These are phyloP conservation scores for Cladosporium phlei DNA, from an alignment of 2,329 filamentous ascomycete genomes.

Conservation along the genomic window DNA sequence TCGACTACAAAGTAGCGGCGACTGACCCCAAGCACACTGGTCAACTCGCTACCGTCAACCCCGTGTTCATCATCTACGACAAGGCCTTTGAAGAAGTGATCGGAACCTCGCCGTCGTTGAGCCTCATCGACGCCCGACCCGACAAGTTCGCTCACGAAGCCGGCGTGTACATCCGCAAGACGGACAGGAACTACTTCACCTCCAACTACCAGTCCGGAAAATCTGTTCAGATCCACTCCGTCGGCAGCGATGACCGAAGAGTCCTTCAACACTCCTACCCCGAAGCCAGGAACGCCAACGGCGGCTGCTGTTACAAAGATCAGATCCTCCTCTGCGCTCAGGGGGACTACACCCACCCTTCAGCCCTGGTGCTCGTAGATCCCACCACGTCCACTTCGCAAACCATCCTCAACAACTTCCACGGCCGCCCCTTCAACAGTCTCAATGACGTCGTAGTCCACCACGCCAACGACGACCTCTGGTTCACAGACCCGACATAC, in stretches of 20 bases:
- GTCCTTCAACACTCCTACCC: conserved; percentile 10
- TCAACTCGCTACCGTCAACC: not conserved
- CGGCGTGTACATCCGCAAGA: conserved; percentile 22
- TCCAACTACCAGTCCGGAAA: conserved; percentile 20
- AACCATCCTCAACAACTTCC: conserved; percentile 52
- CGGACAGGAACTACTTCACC: conserved; percentile 34
- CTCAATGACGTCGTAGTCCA: conserved; percentile 54
- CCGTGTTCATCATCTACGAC: conserved; percentile 9
- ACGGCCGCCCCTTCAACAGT: conserved; percentile 57
- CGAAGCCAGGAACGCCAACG: conserved; percentile 18
- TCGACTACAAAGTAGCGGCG: conserved; percentile 2
- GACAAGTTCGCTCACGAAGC: conserved; percentile 32
- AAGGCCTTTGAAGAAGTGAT: conserved; percentile 3
- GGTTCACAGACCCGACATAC: conserved; percentile 24
- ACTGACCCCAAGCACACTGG: not conserved
- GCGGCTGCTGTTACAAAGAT: conserved; percentile 21
- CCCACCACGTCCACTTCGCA: conserved; percentile 10
- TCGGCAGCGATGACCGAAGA: conserved; percentile 14
- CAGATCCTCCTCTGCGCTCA: conserved; percentile 20
- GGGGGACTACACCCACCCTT: conserved; percentile 16
- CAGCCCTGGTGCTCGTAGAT: conserved; percentile 16
- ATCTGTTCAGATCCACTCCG: conserved; percentile 16
- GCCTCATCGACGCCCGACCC: not conserved
- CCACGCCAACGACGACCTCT: conserved; percentile 35
- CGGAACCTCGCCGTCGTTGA: not conserved